A percentile compares a stretch with the other conserved stretches of the same genome.
phyloP scores from a whole-genome alignment of 2,329 filamentous ascomycete genomes.

The Penicillium verrucosum region DNA sequence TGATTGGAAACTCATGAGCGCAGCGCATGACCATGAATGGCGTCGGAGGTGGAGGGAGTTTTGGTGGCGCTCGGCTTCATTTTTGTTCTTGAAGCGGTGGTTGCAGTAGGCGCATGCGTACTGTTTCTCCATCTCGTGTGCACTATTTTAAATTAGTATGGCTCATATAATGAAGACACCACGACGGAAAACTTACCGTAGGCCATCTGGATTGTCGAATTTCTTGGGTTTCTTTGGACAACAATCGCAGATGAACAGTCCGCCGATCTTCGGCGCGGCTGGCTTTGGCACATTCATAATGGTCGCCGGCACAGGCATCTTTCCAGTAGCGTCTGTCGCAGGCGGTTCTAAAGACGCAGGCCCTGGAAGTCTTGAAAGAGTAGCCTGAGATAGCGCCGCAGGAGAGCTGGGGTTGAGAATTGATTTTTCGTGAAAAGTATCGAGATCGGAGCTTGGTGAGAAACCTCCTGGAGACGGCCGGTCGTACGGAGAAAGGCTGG shows the following conservation, averaged over 20 bases:
- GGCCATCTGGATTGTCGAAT: conserved; percentile 78
- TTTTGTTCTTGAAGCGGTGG: conserved; percentile 98
- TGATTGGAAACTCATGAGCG: conserved; percentile 69
- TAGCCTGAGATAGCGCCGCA: conserved; percentile 38
- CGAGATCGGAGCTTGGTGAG: conserved; percentile 57
- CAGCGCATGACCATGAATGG: conserved; percentile 96
- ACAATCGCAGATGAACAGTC: conserved; percentile 78
- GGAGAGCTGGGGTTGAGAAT: conserved; percentile 49
- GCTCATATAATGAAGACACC: background rate
- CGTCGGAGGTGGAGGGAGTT: conserved; percentile 89
- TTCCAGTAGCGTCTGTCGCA: conserved; percentile 41
- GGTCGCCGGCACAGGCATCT: conserved; percentile 45
- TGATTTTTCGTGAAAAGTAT: conserved; percentile 52
- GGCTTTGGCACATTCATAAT: conserved; percentile 34
- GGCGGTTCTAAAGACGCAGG: conserved; percentile 40
- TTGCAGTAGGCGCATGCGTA: conserved; percentile 90
- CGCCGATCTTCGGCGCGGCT: conserved; percentile 49
- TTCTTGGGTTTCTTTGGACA: conserved; percentile 97
- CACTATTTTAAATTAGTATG: conserved; percentile 48
- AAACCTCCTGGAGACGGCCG: conserved; percentile 59
- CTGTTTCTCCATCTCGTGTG: conserved; percentile 92
- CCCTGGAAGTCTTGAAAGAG: conserved; percentile 37
- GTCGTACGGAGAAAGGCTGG: conserved; percentile 61
- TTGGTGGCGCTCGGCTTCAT: conserved; percentile 93
- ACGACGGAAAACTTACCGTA: conserved; percentile 61